phyloP scores from a whole-genome alignment of 2,329 filamentous ascomycete species.

The Aspergillus novofumigatus region DNA sequence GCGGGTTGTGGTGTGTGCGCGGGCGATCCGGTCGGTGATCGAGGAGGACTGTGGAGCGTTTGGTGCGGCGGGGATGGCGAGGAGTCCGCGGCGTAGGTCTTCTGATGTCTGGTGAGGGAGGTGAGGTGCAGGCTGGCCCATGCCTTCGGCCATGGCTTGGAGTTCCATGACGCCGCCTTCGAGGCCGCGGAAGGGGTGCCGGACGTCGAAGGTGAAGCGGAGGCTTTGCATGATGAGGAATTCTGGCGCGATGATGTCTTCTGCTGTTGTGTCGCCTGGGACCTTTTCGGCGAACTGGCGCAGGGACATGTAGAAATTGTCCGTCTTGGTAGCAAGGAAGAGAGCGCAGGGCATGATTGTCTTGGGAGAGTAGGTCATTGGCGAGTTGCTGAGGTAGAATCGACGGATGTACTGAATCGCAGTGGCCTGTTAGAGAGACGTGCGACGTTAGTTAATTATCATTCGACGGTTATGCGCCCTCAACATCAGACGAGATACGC shows the following conservation, averaged over 20 bases:
- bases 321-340: slow-evolving; percentile 90
- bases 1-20: slow-evolving; percentile 69
- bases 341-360: slow-evolving; percentile 85
- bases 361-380: slow-evolving; percentile 93
- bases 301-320: slow-evolving; percentile 71
- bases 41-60: slow-evolving; percentile 21
- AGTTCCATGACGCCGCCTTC: slow-evolving; percentile 85
- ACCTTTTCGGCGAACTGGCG: slow-evolving; percentile 66
- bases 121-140: slow-evolving; percentile 40
- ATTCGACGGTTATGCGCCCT: background rate
- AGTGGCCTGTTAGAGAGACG: slow-evolving; percentile 53
- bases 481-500: slow-evolving; percentile 25
- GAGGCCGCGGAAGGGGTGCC: slow-evolving; percentile 82
- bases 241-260: slow-evolving; percentile 84
- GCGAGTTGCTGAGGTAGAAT: slow-evolving; percentile 92
- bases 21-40: slow-evolving; percentile 47
- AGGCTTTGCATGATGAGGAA: slow-evolving; percentile 90
- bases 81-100: slow-evolving; percentile 26
- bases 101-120: slow-evolving; percentile 27
- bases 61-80: slow-evolving; percentile 28
- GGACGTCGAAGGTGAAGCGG: slow-evolving; percentile 88
- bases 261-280: slow-evolving; percentile 65
- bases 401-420: slow-evolving; percentile 86
- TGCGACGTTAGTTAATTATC: background rate
- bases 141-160: slow-evolving; percentile 60